Conservation (phyloP, 2,329 filamentous ascomycete genomes). For the Colletotrichum lupini region DNA sequence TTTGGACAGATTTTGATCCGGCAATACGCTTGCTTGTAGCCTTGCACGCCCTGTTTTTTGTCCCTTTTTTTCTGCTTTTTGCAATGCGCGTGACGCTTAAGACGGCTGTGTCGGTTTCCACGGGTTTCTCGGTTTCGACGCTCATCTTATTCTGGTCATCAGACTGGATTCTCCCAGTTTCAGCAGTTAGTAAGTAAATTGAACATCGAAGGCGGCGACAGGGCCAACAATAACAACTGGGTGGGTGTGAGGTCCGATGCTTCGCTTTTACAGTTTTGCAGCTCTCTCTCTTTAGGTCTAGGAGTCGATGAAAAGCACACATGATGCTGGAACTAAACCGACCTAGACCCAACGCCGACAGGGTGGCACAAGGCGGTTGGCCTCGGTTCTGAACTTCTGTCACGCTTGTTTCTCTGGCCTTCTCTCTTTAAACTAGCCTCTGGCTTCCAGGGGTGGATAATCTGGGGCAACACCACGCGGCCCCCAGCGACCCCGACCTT, state of each 20-base stretch:
- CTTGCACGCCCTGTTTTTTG: neutral
- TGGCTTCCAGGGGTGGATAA: slow-evolving; percentile 25
- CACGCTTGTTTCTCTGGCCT: neutral
- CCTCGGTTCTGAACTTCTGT: slow-evolving; percentile 13
- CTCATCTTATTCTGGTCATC: neutral
- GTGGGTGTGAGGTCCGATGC: neutral
- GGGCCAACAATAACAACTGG: neutral
- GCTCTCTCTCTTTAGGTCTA: neutral
- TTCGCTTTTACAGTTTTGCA: neutral
- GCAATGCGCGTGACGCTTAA: neutral
- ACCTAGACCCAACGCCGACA: neutral
- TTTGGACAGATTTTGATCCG: neutral
- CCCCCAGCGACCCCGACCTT: neutral
- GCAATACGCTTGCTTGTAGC: neutral
- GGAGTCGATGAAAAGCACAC: neutral
- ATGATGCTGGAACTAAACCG: neutral
- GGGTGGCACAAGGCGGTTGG: slow-evolving; percentile 26
- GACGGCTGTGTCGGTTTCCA: neutral
- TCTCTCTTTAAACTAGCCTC: neutral
- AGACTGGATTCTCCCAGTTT: neutral
- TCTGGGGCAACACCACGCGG: slow-evolving; percentile 30
- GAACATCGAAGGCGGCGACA: neutral
- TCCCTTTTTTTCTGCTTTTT: neutral
- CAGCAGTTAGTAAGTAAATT: neutral
- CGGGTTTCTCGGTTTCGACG: neutral